These are phyloP conservation scores for Candida corydali DNA, from an alignment of 805 yeast genomes.

Conservation along the genomic window DNA sequence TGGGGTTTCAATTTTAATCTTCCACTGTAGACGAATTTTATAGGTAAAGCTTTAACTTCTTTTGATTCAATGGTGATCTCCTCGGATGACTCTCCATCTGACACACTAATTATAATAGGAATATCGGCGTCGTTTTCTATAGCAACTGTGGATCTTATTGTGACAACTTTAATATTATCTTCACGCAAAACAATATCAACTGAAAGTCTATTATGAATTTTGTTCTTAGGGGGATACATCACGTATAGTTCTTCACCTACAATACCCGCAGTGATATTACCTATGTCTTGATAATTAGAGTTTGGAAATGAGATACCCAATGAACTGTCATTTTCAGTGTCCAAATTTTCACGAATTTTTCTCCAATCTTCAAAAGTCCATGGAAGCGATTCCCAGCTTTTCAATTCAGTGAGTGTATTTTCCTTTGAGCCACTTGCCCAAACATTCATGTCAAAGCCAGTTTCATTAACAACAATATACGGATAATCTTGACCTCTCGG, in stretches of 20 bases:
- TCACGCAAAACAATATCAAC: slow-evolving; percentile 67
- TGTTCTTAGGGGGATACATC: slow-evolving; percentile 56
- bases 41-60: slow-evolving; percentile 63
- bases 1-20: slow-evolving; percentile 60
- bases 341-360: slow-evolving; percentile 72
- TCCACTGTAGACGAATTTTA: slow-evolving; percentile 59
- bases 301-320: slow-evolving; percentile 61
- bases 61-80: slow-evolving; percentile 48
- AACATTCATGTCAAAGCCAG: slow-evolving; percentile 76
- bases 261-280: slow-evolving; percentile 61
- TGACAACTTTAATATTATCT: slow-evolving; percentile 75
- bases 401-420: slow-evolving; percentile 31
- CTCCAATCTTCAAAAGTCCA: slow-evolving; percentile 98
- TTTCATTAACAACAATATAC: slow-evolving; percentile 73
- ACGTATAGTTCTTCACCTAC: slow-evolving; percentile 81
- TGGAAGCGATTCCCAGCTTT: slow-evolving; percentile 49
- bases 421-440: slow-evolving; percentile 59
- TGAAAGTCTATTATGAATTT: slow-evolving; percentile 68
- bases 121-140: slow-evolving; percentile 61
- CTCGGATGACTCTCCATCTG: slow-evolving; percentile 26
- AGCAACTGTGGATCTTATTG: slow-evolving; percentile 71
- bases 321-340: slow-evolving; percentile 56
- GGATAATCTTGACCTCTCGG: slow-evolving; percentile 81
- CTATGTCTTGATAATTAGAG: slow-evolving; percentile 51
- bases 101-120: slow-evolving; percentile 45